Evolutionary conservation across 2,329 filamentous ascomycete genomes (phyloP).

Genomic region (Aspergillus pseudoterreus): DNA sequence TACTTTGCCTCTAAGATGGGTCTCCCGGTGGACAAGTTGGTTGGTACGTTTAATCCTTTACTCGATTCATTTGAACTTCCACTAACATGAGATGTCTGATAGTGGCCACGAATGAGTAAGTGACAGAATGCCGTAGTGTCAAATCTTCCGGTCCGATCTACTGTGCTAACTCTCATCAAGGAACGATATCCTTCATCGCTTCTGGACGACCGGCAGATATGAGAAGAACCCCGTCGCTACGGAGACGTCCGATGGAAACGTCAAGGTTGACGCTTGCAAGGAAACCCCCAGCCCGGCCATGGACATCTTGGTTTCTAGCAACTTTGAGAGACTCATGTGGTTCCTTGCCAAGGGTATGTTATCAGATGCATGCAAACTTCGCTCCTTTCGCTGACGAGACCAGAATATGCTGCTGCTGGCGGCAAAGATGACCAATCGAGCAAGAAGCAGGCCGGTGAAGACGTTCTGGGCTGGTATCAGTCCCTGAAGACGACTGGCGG

Average conservation of each 20-base stretch:
- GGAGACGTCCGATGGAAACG: neutral
- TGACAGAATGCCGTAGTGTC: neutral
- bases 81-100: constrained; percentile 1
- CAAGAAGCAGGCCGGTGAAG: constrained; percentile 9
- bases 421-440: constrained; percentile 60
- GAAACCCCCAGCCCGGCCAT: constrained; percentile 93
- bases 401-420: constrained; percentile 40
- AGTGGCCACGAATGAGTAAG: constrained; percentile 11
- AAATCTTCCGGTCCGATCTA: too few relatives aligned
- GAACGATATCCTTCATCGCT: constrained; percentile 94
- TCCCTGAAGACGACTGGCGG: constrained; percentile 3
- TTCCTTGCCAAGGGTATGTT: constrained; percentile 53
- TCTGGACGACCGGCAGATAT: constrained; percentile 49
- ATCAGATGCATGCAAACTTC: constrained; percentile 38
- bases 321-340: constrained; percentile 95
- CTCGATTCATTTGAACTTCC: neutral
- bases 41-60: constrained; percentile 33
- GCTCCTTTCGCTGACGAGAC: neutral
- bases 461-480: constrained; percentile 7
- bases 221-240: constrained; percentile 4
- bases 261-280: constrained; percentile 42
- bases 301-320: constrained; percentile 95
- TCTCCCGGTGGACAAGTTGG: constrained; percentile 79
- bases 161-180: neutral
- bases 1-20: constrained; percentile 93